Evolutionary conservation across 345 rosid genomes (phyloP), one percentile per base, ranked within the genome.

Genomic region (Carallia brachiata): DNA sequence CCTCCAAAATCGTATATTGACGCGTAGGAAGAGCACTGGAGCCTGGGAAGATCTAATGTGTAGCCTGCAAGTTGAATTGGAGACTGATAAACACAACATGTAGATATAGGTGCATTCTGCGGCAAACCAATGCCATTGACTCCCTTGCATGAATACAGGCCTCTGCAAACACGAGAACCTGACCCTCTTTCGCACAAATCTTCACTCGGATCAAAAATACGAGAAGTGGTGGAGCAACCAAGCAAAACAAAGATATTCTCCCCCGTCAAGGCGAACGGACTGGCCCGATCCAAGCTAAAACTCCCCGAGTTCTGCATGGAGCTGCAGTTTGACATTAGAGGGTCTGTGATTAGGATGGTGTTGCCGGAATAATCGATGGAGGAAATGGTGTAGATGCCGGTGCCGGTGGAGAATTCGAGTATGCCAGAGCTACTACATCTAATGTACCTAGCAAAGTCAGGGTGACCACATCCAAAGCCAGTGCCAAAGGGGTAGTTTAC

Each of bases 291-390:
- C 73, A 86, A 72, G 84, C 79, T 77, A 67, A 88, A 88, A 64
- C 88, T 78, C 50, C 93, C 93, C 3, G 90, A 84, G 72, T 84
- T 78, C 78, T 84, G 89, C 90, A 83, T 86, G 47, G 86, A 88
- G 63, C 77, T 72, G 68, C 93, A 88, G 56, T 87, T 86, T 23
- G 93, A 84, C 90, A 88, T 88, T 36, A 88, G 66, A 60, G 90
- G 90, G 62, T 86, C 90, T 16, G 72, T 36, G 70, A 86, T 56
- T 53, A 75, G 68, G 16, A 88, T 60, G 6, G 78, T 78, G 76
- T 70, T 76, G 78, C 72, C 60, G 52, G 75, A 48, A 73, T 84
- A 88, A 77, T 86, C 88, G n/a, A 88, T 80, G 10, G 89, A 78
- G 53, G 86, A 73, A 52, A 86, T 60, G 0, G 62, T 77, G 81